phyloP scores from a whole-genome alignment of 1,284 basidiomycete species.

The Ganoderma resinaceum region DNA sequence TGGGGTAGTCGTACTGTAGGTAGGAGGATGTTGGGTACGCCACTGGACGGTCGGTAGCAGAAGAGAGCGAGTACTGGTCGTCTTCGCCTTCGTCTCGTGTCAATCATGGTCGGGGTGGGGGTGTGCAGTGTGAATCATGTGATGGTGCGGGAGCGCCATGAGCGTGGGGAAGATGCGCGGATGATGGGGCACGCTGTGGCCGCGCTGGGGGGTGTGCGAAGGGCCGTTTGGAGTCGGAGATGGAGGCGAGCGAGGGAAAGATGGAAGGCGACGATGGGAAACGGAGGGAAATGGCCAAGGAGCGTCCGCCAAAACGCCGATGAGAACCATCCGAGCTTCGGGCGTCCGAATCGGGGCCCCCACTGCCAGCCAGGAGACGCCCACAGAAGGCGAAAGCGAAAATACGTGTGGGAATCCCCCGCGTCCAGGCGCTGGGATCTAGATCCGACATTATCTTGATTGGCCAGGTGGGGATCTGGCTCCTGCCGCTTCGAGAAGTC shows the following conservation, averaged over 20 bases:
- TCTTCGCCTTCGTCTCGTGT: slow-evolving; percentile 8
- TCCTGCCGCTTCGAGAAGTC: slow-evolving; percentile 28
- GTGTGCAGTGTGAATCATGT: slow-evolving; percentile 17
- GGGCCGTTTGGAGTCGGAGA: slow-evolving; percentile 24
- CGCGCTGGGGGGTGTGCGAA: slow-evolving; percentile 15
- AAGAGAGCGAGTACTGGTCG: slow-evolving; percentile 1
- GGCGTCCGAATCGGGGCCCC: slow-evolving; percentile 20
- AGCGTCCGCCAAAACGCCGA: slow-evolving; percentile 32
- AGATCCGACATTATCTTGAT: slow-evolving; percentile 38
- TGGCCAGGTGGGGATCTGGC: slow-evolving; percentile 35
- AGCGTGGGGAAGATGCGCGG: slow-evolving; percentile 7
- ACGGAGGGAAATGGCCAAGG: slow-evolving; percentile 21
- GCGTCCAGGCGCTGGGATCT: slow-evolving; percentile 22
- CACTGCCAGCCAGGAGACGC: too few species aligned
- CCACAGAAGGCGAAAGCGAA: slow-evolving; percentile 12
- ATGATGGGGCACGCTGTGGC: slow-evolving; percentile 3
- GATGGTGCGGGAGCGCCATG: slow-evolving; percentile 10
- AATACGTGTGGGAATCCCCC: slow-evolving; percentile 19
- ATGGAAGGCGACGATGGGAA: slow-evolving; percentile 36
- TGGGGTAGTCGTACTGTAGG: background rate
- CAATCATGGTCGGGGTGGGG: background rate
- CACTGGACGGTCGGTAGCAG: slow-evolving; percentile 4
- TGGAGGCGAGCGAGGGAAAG: slow-evolving; percentile 29
- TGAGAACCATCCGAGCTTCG: slow-evolving; percentile 32
- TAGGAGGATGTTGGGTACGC: background rate